Conservation (phyloP, 2,329 filamentous ascomycete species). For the Dothideomycetes sp. region DNA sequence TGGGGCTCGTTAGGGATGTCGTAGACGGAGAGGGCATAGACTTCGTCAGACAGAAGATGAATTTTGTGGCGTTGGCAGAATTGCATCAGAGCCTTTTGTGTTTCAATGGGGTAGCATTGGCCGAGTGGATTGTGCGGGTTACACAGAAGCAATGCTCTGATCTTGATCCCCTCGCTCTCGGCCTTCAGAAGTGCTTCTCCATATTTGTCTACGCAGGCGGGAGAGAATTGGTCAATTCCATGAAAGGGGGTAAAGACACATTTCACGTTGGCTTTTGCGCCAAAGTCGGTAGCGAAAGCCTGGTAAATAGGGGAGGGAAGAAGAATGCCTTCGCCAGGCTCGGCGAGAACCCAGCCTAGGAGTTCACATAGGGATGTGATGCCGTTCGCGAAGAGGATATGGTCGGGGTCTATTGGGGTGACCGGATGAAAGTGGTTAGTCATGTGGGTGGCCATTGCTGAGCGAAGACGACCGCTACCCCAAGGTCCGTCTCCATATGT, state of each 20-base stretch:
- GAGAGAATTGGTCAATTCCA: slow-evolving; percentile 27
- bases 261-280: slow-evolving; percentile 29
- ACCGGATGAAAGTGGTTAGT: slow-evolving; percentile 29
- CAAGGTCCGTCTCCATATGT: slow-evolving; percentile 30
- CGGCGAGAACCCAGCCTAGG: slow-evolving; percentile 31
- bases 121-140: slow-evolving; percentile 35
- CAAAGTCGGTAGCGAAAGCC: slow-evolving; percentile 37
- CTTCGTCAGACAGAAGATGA: slow-evolving; percentile 25
- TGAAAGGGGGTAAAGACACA: slow-evolving; percentile 28
- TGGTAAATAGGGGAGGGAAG: slow-evolving; percentile 36
- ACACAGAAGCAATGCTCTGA: slow-evolving; percentile 31
- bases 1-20: slow-evolving; percentile 7
- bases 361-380: slow-evolving; percentile 32
- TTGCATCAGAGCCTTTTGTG: slow-evolving; percentile 15
- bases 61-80: slow-evolving; percentile 21
- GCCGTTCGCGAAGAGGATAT: slow-evolving; percentile 31
- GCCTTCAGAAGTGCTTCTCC: slow-evolving; percentile 26
- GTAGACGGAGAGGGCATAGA: slow-evolving; percentile 26
- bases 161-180: slow-evolving; percentile 19
- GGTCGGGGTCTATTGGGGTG: slow-evolving; percentile 20
- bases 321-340: slow-evolving; percentile 35
- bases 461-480: slow-evolving; percentile 27
- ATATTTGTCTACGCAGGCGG: slow-evolving; percentile 23
- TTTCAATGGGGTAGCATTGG: slow-evolving; percentile 17
- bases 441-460: slow-evolving; percentile 29